Evolutionary conservation across 805 yeast species (phyloP).

Genomic region (Candida khao-thaluensis): DNA sequence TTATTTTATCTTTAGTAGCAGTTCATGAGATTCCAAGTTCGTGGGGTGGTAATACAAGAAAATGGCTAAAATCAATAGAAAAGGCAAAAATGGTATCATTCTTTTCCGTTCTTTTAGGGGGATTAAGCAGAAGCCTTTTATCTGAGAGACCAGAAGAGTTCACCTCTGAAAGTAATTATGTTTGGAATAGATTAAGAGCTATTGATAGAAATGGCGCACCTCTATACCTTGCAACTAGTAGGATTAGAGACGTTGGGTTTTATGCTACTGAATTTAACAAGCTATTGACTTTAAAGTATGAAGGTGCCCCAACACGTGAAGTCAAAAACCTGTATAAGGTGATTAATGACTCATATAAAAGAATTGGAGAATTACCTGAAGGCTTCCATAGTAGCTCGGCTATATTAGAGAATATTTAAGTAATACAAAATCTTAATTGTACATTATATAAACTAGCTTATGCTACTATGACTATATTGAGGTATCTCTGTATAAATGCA

Average conservation of each 20-base stretch:
- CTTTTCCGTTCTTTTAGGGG: not conserved
- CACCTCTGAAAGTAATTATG: conserved; percentile 1
- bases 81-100: conserved; percentile 2
- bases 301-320: not conserved
- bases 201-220: conserved; percentile 1
- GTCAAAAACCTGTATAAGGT: not conserved
- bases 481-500: not conserved
- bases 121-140: conserved; percentile 1
- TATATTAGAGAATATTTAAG: not conserved
- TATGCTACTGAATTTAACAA: conserved; percentile 1
- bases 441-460: conserved; percentile 8
- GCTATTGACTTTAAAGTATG: not conserved
- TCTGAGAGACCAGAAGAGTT: conserved; percentile 6
- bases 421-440: conserved; percentile 6
- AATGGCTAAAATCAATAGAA: conserved; percentile 4
- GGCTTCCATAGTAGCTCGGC: not conserved
- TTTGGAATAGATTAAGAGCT: not conserved
- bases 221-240: not conserved
- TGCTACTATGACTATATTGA: conserved; percentile 5
- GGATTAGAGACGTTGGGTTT: conserved; percentile 1
- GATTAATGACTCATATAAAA: not conserved
- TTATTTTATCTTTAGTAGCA: conserved; percentile 3
- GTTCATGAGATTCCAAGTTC: conserved; percentile 3
- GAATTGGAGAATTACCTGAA: conserved; percentile 1
- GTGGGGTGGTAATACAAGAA: conserved; percentile 4